Percentiles rank a stretch among this genome's conserved stretches.
Conservation (phyloP, 1,139 yeast species). For the Yamadazyma conglobata region DNA sequence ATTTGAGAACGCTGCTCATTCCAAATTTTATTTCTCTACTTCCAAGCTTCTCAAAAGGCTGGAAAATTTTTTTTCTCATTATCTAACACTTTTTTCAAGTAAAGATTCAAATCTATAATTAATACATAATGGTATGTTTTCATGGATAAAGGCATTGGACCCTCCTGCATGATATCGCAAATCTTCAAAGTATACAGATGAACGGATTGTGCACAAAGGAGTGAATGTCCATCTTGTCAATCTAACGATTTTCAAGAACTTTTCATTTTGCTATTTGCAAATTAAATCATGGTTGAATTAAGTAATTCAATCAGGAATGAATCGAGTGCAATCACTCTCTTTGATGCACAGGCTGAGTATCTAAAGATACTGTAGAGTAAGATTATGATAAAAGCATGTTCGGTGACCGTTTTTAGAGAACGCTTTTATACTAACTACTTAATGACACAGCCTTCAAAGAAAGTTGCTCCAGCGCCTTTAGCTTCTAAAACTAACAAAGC, state of each 20-base stretch:
- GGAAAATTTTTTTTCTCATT: conserved; percentile 3
- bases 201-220: conserved; percentile 14
- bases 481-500: conserved; percentile 34
- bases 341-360: conserved; percentile 21
- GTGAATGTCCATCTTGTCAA: conserved; percentile 8
- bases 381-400: conserved; percentile 9
- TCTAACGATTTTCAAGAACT: no score
- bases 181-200: conserved; percentile 7
- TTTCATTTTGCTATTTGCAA: no score
- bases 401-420: conserved; percentile 10
- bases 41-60: conserved; percentile 1
- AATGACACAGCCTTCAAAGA: conserved; percentile 72
- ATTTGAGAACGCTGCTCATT: not conserved
- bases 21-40: not conserved
- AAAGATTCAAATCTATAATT: conserved; percentile 1
- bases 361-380: conserved; percentile 19
- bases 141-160: conserved; percentile 12
- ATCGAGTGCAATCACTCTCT: conserved; percentile 15
- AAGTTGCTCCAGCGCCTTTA: conserved; percentile 77
- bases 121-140: conserved; percentile 12
- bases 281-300: no score
- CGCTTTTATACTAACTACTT: conserved; percentile 35
- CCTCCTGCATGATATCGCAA: conserved; percentile 10
- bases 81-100: conserved; percentile 6
- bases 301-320: not conserved